A percentile compares a stretch with the other conserved stretches of the same genome.
phyloP scores from a whole-genome alignment of 805 yeast genomes.

The Zygotorulaspora chibaensis region DNA sequence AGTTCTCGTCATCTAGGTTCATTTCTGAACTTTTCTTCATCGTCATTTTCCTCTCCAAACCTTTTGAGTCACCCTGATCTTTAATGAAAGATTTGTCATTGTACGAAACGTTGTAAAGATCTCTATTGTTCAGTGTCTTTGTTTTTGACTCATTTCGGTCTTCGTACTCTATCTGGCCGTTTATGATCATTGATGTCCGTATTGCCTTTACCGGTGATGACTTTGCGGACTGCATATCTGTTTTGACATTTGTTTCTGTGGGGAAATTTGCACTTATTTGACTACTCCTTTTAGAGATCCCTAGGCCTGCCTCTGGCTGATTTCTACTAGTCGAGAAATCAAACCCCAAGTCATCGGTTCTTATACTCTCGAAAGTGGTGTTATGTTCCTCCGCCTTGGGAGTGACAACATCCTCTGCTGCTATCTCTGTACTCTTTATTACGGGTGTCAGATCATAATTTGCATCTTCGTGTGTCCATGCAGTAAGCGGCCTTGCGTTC shows the following conservation, averaged over 20 bases:
- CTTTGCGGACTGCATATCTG: conserved; percentile 5
- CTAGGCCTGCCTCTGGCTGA: conserved; percentile 13
- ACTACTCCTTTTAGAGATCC: conserved; percentile 5
- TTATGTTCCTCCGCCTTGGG: conserved; percentile 6
- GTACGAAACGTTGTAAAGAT: conserved; percentile 1
- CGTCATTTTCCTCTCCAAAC: conserved; percentile 17
- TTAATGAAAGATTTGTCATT: conserved; percentile 3
- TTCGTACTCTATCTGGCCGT: conserved; percentile 4
- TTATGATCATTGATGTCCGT: conserved; percentile 19
- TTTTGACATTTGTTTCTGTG: conserved; percentile 6
- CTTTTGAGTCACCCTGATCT: not conserved
- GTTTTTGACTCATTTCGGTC: not conserved
- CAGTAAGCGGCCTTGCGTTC: not conserved
- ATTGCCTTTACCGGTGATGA: conserved; percentile 21
- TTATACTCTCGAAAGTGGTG: not conserved
- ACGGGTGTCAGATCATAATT: conserved; percentile 10
- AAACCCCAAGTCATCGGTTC: not conserved
- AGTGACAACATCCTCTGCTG: conserved; percentile 7
- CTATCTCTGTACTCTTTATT: not conserved
- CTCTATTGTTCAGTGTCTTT: not conserved
- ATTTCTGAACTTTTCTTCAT: conserved; percentile 23
- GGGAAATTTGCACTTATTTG: conserved; percentile 4
- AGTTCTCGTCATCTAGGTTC: conserved; percentile 38
- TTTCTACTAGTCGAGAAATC: not conserved
- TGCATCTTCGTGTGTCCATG: conserved; percentile 3